Evolutionary conservation across 768 basidiomycete genomes (phyloP).

Genomic region (Russula dissimulans): DNA sequence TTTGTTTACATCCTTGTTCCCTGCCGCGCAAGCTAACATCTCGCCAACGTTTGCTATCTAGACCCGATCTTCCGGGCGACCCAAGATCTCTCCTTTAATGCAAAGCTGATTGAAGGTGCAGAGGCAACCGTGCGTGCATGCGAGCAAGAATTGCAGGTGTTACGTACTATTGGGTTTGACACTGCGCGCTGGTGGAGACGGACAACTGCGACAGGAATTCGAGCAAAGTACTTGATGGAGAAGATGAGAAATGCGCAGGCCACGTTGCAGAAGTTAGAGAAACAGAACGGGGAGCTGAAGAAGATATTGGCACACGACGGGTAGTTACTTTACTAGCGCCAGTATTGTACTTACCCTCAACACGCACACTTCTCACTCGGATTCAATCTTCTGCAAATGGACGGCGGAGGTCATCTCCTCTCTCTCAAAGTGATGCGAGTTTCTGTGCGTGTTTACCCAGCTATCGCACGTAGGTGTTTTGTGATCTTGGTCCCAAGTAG

Average conservation of each 20-base stretch:
- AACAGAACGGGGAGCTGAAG: slow-evolving; percentile 60
- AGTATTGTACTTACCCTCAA: background rate
- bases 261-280: slow-evolving; percentile 64
- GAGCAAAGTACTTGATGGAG: slow-evolving; percentile 58
- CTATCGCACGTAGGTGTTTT: slow-evolving; percentile 4
- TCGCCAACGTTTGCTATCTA: slow-evolving; percentile 23
- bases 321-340: background rate
- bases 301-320: slow-evolving; percentile 38
- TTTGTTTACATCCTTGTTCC: slow-evolving; percentile 27
- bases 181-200: slow-evolving; percentile 39
- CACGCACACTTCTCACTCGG: background rate
- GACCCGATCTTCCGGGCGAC: slow-evolving; percentile 72
- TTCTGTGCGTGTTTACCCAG: slow-evolving; percentile 48
- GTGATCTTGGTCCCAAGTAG: slow-evolving; percentile 30
- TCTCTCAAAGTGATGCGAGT: slow-evolving; percentile 84
- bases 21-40: background rate
- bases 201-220: slow-evolving; percentile 41
- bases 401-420: slow-evolving; percentile 55
- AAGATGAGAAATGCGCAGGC: slow-evolving; percentile 65
- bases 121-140: slow-evolving; percentile 60
- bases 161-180: slow-evolving; percentile 56
- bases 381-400: slow-evolving; percentile 24
- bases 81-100: slow-evolving; percentile 75
- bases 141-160: slow-evolving; percentile 63
- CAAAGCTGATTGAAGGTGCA: slow-evolving; percentile 43